Evolutionary conservation across 148 eudicot genomes (phyloP).

Genomic region (Tetragonia tetragonoides): DNA sequence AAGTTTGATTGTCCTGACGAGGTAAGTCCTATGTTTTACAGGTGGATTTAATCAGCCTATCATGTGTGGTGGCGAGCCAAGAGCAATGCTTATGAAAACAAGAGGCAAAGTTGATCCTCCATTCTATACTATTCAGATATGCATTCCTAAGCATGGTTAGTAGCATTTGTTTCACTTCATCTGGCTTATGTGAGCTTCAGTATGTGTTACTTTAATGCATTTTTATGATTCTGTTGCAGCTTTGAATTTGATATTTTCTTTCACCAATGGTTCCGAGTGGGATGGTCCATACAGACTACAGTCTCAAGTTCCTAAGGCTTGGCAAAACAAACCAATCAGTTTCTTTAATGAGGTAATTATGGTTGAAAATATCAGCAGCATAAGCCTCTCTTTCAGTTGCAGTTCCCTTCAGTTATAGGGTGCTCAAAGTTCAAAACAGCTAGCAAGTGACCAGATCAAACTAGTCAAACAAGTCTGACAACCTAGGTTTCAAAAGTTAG

Average conservation of each 20-base stretch:
- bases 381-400: not conserved
- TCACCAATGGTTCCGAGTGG: conserved; percentile 88
- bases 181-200: not conserved
- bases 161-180: not conserved
- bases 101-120: conserved; percentile 87
- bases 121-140: conserved; percentile 73
- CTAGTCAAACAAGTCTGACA: not conserved
- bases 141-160: conserved; percentile 89
- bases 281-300: conserved; percentile 91
- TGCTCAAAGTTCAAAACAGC: not conserved
- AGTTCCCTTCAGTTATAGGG: not conserved
- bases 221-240: conserved; percentile 41
- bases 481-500: not conserved
- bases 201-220: not conserved
- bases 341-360: conserved; percentile 65
- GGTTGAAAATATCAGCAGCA: not conserved
- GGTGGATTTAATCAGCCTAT: conserved; percentile 98
- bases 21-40: conserved; percentile 12
- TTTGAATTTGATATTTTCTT: conserved; percentile 74
- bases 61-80: conserved; percentile 96
- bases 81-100: conserved; percentile 70
- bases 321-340: conserved; percentile 53
- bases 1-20: not conserved
- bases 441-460: not conserved
- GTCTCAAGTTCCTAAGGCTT: conserved; percentile 75